Percentiles rank a stretch among this genome's conserved stretches.
These are phyloP conservation scores for Suillus tomentosus DNA, from an alignment of 768 basidiomycete species.

Conservation along the genomic window DNA sequence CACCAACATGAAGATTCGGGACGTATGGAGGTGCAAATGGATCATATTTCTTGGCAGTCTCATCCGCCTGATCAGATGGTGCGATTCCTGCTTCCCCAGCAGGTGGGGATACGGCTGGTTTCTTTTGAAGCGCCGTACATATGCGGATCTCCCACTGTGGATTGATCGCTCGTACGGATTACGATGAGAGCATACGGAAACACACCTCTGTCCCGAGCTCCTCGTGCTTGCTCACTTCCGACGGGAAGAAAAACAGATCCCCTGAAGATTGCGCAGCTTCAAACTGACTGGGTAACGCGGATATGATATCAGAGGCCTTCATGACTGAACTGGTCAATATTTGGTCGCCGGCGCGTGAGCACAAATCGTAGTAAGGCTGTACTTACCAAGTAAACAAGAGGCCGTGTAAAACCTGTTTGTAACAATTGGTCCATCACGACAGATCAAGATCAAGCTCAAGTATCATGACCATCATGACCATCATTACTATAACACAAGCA, in stretches of 20 bases:
- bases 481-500: too few relatives aligned
- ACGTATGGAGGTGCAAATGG: constrained; percentile 91
- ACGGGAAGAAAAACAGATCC: constrained; percentile 80
- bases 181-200: constrained; percentile 7
- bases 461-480: too few relatives aligned
- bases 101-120: constrained; percentile 55
- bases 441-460: too few relatives aligned
- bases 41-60: constrained; percentile 43
- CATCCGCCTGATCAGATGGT: constrained; percentile 25
- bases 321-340: constrained; percentile 8
- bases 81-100: constrained; percentile 35
- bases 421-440: too few relatives aligned
- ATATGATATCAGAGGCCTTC: constrained; percentile 50
- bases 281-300: constrained; percentile 54
- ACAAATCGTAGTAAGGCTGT: neutral
- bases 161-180: neutral
- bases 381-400: too few relatives aligned
- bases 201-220: constrained; percentile 69
- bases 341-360: neutral
- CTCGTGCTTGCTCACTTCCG: constrained; percentile 57
- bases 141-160: constrained; percentile 81
- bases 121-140: constrained; percentile 85
- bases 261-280: constrained; percentile 61
- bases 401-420: too few relatives aligned
- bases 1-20: constrained; percentile 72